Conservation (phyloP, 352 stramenopile species). For the Phytophthora podocarpi region DNA sequence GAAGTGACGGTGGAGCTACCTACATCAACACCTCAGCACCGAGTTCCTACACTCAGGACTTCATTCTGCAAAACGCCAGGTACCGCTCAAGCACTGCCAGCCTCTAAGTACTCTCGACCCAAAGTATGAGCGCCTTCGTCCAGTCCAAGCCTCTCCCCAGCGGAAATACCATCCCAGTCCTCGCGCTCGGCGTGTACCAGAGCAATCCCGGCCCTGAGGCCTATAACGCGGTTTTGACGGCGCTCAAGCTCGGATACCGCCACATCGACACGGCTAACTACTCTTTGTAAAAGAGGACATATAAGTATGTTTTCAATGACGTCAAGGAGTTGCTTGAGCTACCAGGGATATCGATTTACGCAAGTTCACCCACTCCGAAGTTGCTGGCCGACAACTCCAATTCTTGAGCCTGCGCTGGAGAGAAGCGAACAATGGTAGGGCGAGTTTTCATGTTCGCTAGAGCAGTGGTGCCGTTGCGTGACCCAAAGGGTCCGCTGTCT, state of each 20-base stretch:
- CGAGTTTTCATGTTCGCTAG: constrained; percentile 1
- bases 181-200: constrained; percentile 61
- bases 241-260: constrained; percentile 79
- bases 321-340: no score
- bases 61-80: constrained; percentile 14
- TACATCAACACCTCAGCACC: no score
- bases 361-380: constrained; percentile 15
- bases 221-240: constrained; percentile 53
- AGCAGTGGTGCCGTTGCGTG: constrained; percentile 4
- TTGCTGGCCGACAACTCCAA: constrained; percentile 8
- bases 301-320: no score
- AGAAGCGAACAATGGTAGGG: constrained; percentile 1
- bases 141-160: constrained; percentile 45
- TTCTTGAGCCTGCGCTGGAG: not conserved
- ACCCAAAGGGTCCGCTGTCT: constrained; percentile 6
- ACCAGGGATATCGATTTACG: constrained; percentile 39
- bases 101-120: not conserved
- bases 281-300: no score
- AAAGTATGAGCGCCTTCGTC: constrained; percentile 27
- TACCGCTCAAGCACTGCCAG: not conserved
- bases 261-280: constrained; percentile 91
- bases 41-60: not conserved
- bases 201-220: constrained; percentile 40
- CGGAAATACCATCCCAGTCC: constrained; percentile 44
- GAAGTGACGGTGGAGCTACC: no score